phyloP scores from a whole-genome alignment of 768 basidiomycete species.

The Lactarius hatsudake region DNA sequence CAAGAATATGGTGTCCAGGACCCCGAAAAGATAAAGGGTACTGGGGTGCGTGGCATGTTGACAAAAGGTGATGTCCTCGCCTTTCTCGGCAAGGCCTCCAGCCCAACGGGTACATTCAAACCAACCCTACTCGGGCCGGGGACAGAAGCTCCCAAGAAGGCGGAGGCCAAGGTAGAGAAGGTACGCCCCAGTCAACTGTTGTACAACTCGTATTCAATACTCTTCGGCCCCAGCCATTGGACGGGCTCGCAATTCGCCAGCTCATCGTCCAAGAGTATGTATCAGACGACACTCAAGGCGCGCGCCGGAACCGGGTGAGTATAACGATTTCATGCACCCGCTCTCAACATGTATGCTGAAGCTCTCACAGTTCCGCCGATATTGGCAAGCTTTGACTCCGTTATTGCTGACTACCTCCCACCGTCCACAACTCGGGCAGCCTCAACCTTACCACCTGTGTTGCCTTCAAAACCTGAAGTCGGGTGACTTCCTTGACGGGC shows the following conservation, averaged over 20 bases:
- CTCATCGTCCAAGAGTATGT: conserved; percentile 62
- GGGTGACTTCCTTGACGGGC: conserved; percentile 25
- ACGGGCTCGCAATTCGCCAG: conserved; percentile 61
- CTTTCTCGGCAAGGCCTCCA: conserved; percentile 78
- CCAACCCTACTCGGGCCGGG: conserved; percentile 32
- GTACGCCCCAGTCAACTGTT: conserved; percentile 10
- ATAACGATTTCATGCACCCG: conserved; percentile 2
- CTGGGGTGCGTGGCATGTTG: conserved; percentile 88
- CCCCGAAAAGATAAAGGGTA: conserved; percentile 73
- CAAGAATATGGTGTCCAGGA: conserved; percentile 58
- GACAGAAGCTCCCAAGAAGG: conserved; percentile 33
- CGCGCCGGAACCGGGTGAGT: conserved; percentile 45
- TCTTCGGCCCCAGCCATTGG: conserved; percentile 43
- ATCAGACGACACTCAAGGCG: conserved; percentile 52
- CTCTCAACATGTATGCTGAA: neutral
- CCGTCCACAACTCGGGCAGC: conserved; percentile 28
- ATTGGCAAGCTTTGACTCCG: conserved; percentile 63
- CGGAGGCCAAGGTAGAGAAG: conserved; percentile 39
- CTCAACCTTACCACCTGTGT: conserved; percentile 21
- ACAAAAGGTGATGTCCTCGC: conserved; percentile 95
- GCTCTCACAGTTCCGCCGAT: conserved; percentile 40
- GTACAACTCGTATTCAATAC: neutral
- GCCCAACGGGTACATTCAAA: conserved; percentile 74
- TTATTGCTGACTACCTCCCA: conserved; percentile 72
- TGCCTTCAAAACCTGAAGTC: conserved; percentile 26